A percentile compares a stretch with the other conserved stretches of the same genome.
Conservation (phyloP, 2,329 filamentous ascomycete genomes). For the Colletotrichum sp. region DNA sequence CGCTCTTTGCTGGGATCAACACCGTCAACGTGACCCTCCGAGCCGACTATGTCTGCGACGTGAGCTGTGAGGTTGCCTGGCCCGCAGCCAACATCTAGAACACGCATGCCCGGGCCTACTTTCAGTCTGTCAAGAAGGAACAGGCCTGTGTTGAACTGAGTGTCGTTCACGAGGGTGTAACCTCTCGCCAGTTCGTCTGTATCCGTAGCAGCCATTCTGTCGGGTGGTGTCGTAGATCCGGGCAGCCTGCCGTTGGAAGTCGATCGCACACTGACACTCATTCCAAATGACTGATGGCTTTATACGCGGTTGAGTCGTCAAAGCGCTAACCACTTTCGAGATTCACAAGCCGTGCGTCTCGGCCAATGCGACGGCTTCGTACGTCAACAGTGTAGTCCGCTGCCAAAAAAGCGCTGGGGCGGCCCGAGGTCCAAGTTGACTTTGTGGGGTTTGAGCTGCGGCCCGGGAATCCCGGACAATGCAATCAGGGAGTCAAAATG, state of each 20-base stretch:
- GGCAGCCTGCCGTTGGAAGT: background rate
- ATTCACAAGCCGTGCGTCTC: background rate
- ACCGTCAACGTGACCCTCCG: background rate
- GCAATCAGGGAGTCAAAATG: background rate
- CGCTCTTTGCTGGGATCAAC: slow-evolving; percentile 1
- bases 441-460: background rate
- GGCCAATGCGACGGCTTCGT: background rate
- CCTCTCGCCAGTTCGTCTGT: background rate
- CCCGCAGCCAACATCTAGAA: slow-evolving; percentile 10
- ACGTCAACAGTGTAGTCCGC: background rate
- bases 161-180: background rate
- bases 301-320: background rate
- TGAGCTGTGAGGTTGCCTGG: slow-evolving; percentile 7
- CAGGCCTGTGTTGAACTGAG: background rate
- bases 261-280: background rate
- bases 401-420: background rate
- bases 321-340: background rate
- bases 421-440: background rate
- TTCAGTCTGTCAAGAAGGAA: background rate
- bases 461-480: background rate
- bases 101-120: background rate
- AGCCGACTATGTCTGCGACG: background rate
- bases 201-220: background rate
- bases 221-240: background rate
- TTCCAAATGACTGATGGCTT: background rate